Base-by-base conservation (phyloP, 2,329 filamentous ascomycete species). In the Paecilomyces dactylethromorphus region DNA sequence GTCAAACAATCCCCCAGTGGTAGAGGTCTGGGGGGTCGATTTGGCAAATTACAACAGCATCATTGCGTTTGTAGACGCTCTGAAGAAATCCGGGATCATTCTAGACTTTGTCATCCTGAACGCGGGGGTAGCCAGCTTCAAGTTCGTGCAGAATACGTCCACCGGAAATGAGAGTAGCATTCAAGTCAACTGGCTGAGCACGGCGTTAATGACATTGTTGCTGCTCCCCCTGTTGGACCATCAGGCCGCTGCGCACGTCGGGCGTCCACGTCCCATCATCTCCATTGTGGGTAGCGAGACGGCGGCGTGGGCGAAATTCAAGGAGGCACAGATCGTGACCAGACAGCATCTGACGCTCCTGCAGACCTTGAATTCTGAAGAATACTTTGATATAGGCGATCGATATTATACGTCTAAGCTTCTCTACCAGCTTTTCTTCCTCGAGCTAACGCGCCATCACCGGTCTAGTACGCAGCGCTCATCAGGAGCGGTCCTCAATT, bases 1-100 rank as follows among this genome's bases (percentile, higher is more conserved):
- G 65, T 66, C 32, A 49, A 60, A 15, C 65, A 63, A 29, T 63
- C 67, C 24, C 29, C 59, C 29, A 7, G 67, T 76, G 2, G 64
- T 80, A 53, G 74, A 80, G 62, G 77, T 80, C 22, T 81, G 79
- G 78, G 66, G 69, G 5, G 66, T 82, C 3, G 78, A 81, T 62
- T 67, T 81, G 52, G 56, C 62, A 3, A 70, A 61, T 21, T 79
- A 76, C 56, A 65, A 68, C 5, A 76, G 68, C 24, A 73, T 80
- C 2, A 69, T 67, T 39, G 63, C 61, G 2, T 77, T 77, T 56
- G 71, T 69, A 1, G 63, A 70, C 31, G 63, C 67, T 3, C 70
- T 68, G n/a, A 63, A 68, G 31, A 60, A 62, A 2, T 65, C 76
- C 11, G 54, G 62, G 2, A 49, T 49, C 15, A 49, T 21, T 2